Conservation (phyloP, 352 stramenopile genomes). For the Thalassiosira allenii region DNA sequence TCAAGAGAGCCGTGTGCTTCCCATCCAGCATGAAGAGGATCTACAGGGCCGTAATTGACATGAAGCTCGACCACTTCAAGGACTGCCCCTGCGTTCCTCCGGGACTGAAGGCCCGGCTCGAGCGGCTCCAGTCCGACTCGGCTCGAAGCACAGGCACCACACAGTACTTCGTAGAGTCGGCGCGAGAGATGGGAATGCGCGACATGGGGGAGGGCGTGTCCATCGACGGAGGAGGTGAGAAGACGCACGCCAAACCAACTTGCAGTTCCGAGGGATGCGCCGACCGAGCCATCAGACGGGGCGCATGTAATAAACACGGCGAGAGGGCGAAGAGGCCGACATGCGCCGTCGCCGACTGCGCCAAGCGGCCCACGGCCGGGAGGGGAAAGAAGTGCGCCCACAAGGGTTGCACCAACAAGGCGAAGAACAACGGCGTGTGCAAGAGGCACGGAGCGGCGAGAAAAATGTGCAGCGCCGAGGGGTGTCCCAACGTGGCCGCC, state of each 20-base stretch:
- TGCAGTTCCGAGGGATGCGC: constrained; percentile 5
- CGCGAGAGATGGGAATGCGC: constrained; percentile 77
- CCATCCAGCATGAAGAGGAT: constrained; percentile 84
- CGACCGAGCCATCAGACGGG: constrained; percentile 11
- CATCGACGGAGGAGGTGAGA: constrained; percentile 58
- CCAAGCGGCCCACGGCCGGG: too few species aligned
- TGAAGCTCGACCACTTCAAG: constrained; percentile 86
- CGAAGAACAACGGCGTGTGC: constrained; percentile 25
- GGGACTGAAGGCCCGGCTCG: constrained; percentile 71
- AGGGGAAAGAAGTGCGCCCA: constrained; percentile 8
- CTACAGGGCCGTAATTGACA: constrained; percentile 86
- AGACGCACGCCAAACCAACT: not conserved
- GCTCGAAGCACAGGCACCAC: constrained; percentile 84
- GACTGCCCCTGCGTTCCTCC: constrained; percentile 79
- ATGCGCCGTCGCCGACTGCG: constrained; percentile 3
- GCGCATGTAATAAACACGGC: constrained; percentile 7
- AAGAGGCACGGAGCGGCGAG: constrained; percentile 19
- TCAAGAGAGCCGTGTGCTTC: constrained; percentile 85
- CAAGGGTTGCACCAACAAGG: constrained; percentile 18
- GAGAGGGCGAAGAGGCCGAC: not conserved
- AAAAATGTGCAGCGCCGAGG: constrained; percentile 16
- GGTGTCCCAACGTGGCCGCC: constrained; percentile 14
- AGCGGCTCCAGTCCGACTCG: constrained; percentile 71
- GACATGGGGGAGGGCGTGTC: constrained; percentile 58
- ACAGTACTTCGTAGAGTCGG: constrained; percentile 84